phyloP scores from a whole-genome alignment of 2,329 filamentous ascomycete genomes.

The Claviceps purpurea region DNA sequence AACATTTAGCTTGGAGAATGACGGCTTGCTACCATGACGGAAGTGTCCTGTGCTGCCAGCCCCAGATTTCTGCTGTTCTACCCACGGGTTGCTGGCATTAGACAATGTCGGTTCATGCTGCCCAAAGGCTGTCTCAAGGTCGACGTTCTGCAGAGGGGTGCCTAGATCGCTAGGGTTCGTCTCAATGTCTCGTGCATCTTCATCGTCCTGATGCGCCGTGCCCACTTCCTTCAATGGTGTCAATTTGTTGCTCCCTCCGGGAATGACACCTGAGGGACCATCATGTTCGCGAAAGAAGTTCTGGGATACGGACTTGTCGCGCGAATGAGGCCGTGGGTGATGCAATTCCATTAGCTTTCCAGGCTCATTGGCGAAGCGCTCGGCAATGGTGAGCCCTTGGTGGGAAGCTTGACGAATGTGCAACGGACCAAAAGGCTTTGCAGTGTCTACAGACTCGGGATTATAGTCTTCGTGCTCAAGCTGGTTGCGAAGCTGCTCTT shows the following conservation, averaged over 20 bases:
- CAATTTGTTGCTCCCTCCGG: constrained; percentile 25
- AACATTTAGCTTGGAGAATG: constrained; percentile 72
- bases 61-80: constrained; percentile 33
- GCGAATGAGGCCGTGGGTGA: constrained; percentile 61
- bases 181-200: constrained; percentile 53
- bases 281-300: constrained; percentile 48
- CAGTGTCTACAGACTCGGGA: constrained; percentile 31
- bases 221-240: constrained; percentile 27
- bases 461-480: constrained; percentile 68
- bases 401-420: constrained; percentile 35
- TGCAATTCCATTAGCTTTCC: constrained; percentile 47
- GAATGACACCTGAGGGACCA: constrained; percentile 26
- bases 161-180: constrained; percentile 62
- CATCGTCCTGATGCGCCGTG: constrained; percentile 23
- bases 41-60: constrained; percentile 25
- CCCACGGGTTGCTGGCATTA: constrained; percentile 50
- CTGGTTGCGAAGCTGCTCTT: constrained; percentile 66
- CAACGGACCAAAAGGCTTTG: constrained; percentile 13
- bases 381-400: constrained; percentile 33
- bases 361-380: constrained; percentile 39
- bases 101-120: constrained; percentile 44
- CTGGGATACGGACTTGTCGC: constrained; percentile 58
- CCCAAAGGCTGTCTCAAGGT: constrained; percentile 29
- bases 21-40: constrained; percentile 54
- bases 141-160: constrained; percentile 43